These are phyloP conservation scores for Candida sanyiensis DNA, from an alignment of 805 yeast species.

Conservation along the genomic window DNA sequence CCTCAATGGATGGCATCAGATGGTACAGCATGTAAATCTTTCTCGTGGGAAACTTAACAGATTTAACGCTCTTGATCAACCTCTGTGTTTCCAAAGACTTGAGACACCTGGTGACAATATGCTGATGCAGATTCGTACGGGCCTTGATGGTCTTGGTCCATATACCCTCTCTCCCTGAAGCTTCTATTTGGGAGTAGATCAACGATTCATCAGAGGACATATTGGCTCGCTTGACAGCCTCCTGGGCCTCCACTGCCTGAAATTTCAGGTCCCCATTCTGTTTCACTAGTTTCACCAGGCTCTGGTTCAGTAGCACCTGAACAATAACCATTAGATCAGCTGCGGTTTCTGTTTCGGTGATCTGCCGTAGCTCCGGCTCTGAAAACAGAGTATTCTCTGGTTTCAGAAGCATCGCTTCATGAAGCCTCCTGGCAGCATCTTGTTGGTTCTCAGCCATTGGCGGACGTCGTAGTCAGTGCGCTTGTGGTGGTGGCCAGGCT, in stretches of 20 bases:
- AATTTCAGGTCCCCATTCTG: conserved; percentile 64
- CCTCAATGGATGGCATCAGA: conserved; percentile 89
- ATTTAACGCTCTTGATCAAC: conserved; percentile 81
- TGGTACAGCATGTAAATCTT: conserved; percentile 94
- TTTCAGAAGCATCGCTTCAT: conserved; percentile 54
- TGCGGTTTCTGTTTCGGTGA: conserved; percentile 35
- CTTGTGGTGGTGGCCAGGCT: too few relatives aligned
- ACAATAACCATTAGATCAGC: conserved; percentile 41
- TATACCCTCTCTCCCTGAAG: conserved; percentile 90
- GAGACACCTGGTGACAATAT: conserved; percentile 78
- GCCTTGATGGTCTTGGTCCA: conserved; percentile 93
- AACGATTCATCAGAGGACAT: conserved; percentile 87
- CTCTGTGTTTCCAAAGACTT: conserved; percentile 76
- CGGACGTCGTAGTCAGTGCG: too few relatives aligned
- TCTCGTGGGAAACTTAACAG: conserved; percentile 89
- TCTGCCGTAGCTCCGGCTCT: conserved; percentile 63
- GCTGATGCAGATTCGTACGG: conserved; percentile 84
- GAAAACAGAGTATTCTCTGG: conserved; percentile 47
- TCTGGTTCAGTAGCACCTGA: conserved; percentile 49
- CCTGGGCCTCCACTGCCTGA: conserved; percentile 65
- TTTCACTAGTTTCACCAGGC: conserved; percentile 63
- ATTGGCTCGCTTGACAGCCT: conserved; percentile 68
- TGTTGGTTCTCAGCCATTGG: conserved; percentile 16
- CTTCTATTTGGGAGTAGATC: conserved; percentile 87
- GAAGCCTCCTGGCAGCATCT: conserved; percentile 51